A percentile compares a stretch with the other conserved stretches of the same genome.
Conservation (phyloP, 192 early-diverging fungal species). For the Blastocladiella britannica region DNA sequence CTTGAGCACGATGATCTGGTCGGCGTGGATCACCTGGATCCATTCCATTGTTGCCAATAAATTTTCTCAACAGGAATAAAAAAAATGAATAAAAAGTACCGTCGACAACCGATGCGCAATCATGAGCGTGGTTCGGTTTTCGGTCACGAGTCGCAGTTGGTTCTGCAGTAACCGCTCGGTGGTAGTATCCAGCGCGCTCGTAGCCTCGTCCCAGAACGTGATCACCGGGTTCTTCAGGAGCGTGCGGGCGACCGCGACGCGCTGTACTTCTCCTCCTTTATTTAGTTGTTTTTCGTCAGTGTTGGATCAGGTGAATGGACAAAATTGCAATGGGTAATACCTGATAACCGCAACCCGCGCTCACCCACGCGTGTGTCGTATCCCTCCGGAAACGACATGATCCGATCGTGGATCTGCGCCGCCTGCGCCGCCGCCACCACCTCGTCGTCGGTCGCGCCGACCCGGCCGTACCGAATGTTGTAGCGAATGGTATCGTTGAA, state of each 20-base stretch:
- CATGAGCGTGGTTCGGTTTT: constrained; percentile 66
- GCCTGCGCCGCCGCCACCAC: constrained; percentile 28
- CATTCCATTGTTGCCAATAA: too few relatives aligned
- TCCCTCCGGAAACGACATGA: constrained; percentile 29
- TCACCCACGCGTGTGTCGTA: constrained; percentile 52
- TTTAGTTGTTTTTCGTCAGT: neutral
- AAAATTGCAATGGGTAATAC: constrained; percentile 4
- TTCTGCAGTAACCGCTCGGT: constrained; percentile 67
- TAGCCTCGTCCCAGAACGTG: constrained; percentile 40
- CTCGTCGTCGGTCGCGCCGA: constrained; percentile 24
- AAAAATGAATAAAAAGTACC: too few relatives aligned
- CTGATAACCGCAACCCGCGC: constrained; percentile 46
- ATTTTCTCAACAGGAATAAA: too few relatives aligned
- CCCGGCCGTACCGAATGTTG: constrained; percentile 74
- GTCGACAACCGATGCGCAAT: constrained; percentile 44
- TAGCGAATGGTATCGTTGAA: constrained; percentile 1
- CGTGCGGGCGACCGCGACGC: constrained; percentile 67
- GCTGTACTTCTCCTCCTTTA: constrained; percentile 46
- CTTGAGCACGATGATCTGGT: constrained; percentile 69
- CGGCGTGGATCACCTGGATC: constrained; percentile 58
- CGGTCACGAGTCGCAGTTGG: constrained; percentile 46
- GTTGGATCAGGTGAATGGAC: neutral
- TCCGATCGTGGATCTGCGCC: constrained; percentile 39
- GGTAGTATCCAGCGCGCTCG: constrained; percentile 35
- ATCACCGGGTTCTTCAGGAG: constrained; percentile 36